A percentile compares a stretch with the other conserved stretches of the same genome.
Conservation (phyloP, 768 basidiomycete species). For the Kwoniella shandongensis region DNA sequence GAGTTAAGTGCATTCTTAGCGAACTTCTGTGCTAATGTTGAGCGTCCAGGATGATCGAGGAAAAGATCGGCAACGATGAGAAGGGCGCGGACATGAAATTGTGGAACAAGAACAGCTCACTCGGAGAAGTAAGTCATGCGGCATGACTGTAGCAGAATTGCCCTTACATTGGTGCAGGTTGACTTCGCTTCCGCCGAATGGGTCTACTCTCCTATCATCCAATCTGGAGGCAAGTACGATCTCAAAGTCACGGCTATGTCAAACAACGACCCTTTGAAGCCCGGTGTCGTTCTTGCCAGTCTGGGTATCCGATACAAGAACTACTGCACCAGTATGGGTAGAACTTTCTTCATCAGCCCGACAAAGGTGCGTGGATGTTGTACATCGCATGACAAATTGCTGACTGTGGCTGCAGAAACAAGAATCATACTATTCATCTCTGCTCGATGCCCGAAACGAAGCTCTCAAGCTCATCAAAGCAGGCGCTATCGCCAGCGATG, state of each 20-base stretch:
- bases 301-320: constrained; percentile 89
- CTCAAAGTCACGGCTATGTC: constrained; percentile 83
- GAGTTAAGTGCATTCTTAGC: constrained; percentile 2
- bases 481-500: constrained; percentile 70
- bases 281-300: constrained; percentile 80
- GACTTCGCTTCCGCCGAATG: constrained; percentile 91
- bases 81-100: constrained; percentile 90
- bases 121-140: constrained; percentile 71
- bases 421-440: constrained; percentile 79
- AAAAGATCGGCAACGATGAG: constrained; percentile 79
- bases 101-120: constrained; percentile 70
- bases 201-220: constrained; percentile 92
- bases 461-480: constrained; percentile 74
- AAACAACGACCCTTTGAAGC: constrained; percentile 73
- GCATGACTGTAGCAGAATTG: not conserved
- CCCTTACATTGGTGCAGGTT: constrained; percentile 59
- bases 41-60: constrained; percentile 67
- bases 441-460: constrained; percentile 75
- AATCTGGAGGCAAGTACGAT: constrained; percentile 90
- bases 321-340: constrained; percentile 87
- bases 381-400: not conserved
- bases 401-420: constrained; percentile 64
- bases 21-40: not conserved
- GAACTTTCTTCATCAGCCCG: constrained; percentile 94
- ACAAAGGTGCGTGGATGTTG: constrained; percentile 64